phyloP scores from a whole-genome alignment of 169 alveolate genomes.

The Cyclospora cayetanensis region DNA sequence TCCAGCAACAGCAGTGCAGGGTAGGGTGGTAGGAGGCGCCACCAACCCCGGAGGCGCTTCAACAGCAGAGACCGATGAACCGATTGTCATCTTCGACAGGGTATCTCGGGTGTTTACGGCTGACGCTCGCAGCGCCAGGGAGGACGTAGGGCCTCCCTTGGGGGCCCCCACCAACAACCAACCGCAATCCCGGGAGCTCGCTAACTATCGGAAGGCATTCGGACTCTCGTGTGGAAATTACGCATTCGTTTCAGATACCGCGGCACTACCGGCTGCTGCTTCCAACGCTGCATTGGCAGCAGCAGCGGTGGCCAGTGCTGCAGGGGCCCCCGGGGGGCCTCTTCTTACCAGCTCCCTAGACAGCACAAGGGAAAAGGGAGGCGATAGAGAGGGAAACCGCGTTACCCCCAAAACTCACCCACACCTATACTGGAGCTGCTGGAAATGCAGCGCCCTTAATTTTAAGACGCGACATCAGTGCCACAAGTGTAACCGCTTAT shows the following conservation, averaged over 20 bases:
- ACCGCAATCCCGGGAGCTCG: not conserved
- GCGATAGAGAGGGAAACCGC: not conserved
- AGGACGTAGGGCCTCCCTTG: not conserved
- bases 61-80: not conserved
- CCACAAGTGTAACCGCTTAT: slow-evolving; percentile 56
- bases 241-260: slow-evolving; percentile 26
- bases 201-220: slow-evolving; percentile 47
- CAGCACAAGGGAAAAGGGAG: not conserved
- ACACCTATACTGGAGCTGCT: slow-evolving; percentile 69
- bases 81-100: slow-evolving; percentile 9
- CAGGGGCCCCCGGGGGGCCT: slow-evolving; percentile 25
- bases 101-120: not conserved
- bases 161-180: slow-evolving; percentile 25
- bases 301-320: not conserved
- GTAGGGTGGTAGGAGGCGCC: not conserved
- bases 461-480: slow-evolving; percentile 64
- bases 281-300: not conserved
- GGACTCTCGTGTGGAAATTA: slow-evolving; percentile 44
- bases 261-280: slow-evolving; percentile 1
- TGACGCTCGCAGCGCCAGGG: not conserved
- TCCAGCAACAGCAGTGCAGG: not conserved
- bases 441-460: slow-evolving; percentile 62
- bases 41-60: not conserved
- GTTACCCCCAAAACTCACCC: slow-evolving; percentile 60
- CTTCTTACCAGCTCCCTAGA: not conserved